A percentile compares a stretch with the other conserved stretches of the same genome.
Evolutionary conservation across 805 yeast genomes (phyloP).

Genomic region (Zygoascus flipseniorum): DNA sequence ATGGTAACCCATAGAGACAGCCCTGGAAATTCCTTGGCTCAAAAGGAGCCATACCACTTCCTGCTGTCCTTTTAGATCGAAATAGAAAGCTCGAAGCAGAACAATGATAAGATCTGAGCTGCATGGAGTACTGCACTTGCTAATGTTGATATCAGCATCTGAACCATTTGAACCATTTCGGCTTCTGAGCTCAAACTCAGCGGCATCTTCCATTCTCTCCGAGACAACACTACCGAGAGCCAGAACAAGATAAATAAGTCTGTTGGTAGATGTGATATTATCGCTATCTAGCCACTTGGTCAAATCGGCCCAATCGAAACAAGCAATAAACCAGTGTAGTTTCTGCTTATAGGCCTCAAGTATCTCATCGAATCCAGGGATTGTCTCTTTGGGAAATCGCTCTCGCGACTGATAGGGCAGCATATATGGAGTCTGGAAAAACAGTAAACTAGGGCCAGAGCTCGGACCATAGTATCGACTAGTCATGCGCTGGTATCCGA

Average conservation of each 20-base stretch:
- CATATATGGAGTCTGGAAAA: conserved; percentile 7
- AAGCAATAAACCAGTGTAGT: conserved; percentile 13
- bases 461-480: conserved; percentile 15
- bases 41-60: conserved; percentile 32
- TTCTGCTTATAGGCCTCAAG: conserved; percentile 8
- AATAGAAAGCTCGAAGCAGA: conserved; percentile 7
- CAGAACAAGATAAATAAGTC: conserved; percentile 11
- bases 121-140: conserved; percentile 1
- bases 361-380: conserved; percentile 9
- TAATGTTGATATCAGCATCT: not conserved
- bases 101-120: not conserved
- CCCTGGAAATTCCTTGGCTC: conserved; percentile 36
- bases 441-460: conserved; percentile 13
- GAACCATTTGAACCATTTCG: not conserved
- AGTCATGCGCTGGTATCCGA: conserved; percentile 5
- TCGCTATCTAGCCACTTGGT: conserved; percentile 8
- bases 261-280: conserved; percentile 10
- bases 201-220: conserved; percentile 9
- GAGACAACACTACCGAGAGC: conserved; percentile 5
- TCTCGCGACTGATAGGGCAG: conserved; percentile 3
- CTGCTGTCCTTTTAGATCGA: conserved; percentile 8
- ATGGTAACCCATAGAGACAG: conserved; percentile 35
- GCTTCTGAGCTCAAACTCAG: conserved; percentile 2
- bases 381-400: conserved; percentile 10
- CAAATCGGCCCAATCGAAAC: conserved; percentile 12